A percentile compares a stretch with the other conserved stretches of the same genome.
Evolutionary conservation across 2,329 filamentous ascomycete genomes (phyloP).

Genomic region (Ophiostoma tasmaniense): DNA sequence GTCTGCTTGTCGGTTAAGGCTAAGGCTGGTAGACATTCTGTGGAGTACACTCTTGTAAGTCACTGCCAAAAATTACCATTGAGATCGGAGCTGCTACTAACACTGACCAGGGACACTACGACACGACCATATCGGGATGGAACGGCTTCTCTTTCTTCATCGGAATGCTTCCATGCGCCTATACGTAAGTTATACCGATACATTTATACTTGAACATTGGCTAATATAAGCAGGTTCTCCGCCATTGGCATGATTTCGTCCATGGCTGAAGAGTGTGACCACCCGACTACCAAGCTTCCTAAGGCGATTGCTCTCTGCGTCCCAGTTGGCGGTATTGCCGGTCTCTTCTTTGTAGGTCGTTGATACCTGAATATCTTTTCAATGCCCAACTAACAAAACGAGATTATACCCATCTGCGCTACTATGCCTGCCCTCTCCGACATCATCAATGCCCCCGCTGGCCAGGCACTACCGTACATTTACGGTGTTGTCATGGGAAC

Average conservation of each 20-base stretch:
- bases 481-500: slow-evolving; percentile 36
- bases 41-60: neutral
- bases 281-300: slow-evolving; percentile 15
- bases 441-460: slow-evolving; percentile 35
- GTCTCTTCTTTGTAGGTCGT: slow-evolving; percentile 11
- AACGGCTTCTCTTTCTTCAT: slow-evolving; percentile 23
- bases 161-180: slow-evolving; percentile 15
- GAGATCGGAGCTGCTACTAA: neutral
- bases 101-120: slow-evolving; percentile 10
- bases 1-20: slow-evolving; percentile 42
- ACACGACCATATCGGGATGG: slow-evolving; percentile 34
- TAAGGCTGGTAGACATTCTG: slow-evolving; percentile 9
- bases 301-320: slow-evolving; percentile 13
- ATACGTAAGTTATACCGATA: slow-evolving; percentile 5
- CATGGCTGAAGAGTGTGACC: slow-evolving; percentile 18
- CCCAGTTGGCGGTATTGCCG: slow-evolving; percentile 13
- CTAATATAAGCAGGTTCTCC: slow-evolving; percentile 7
- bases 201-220: neutral
- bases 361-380: neutral
- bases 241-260: slow-evolving; percentile 17
- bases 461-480: slow-evolving; percentile 37
- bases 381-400: neutral
- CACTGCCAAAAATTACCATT: neutral
- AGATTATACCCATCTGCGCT: slow-evolving; percentile 42
- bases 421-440: slow-evolving; percentile 39